These are phyloP conservation scores for Lasiosphaeria miniovina DNA, from an alignment of 495 filamentous ascomycete genomes.

Conservation along the genomic window DNA sequence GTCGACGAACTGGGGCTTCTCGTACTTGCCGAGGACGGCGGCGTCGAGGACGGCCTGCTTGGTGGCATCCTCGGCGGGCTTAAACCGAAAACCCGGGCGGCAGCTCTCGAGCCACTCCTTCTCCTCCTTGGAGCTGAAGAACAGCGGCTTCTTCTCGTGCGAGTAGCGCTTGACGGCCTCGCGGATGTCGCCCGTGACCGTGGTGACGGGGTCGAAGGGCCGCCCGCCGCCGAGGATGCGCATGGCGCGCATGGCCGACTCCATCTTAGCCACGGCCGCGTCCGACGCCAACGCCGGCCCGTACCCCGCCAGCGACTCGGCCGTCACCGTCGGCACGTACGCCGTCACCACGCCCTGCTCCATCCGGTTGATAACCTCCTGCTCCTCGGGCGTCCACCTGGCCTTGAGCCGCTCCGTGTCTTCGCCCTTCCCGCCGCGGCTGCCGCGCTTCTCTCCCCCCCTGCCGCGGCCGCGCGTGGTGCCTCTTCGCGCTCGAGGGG, in stretches of 20 bases:
- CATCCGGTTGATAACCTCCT: constrained; percentile 18
- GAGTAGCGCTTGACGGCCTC: constrained; percentile 14
- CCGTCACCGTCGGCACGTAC: constrained; percentile 24
- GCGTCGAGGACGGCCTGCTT: constrained; percentile 39
- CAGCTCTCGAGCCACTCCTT: constrained; percentile 34
- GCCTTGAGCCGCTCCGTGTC: constrained; percentile 10
- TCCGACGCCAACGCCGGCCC: constrained; percentile 32
- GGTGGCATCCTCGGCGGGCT: constrained; percentile 22
- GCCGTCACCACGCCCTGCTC: constrained; percentile 30
- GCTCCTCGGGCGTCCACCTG: constrained; percentile 19
- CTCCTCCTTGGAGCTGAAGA: constrained; percentile 32
- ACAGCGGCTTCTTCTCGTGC: constrained; percentile 26
- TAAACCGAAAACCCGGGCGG: constrained; percentile 12
- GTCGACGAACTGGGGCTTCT: constrained; percentile 26
- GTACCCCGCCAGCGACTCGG: constrained; percentile 28
- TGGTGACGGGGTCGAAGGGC: constrained; percentile 26
- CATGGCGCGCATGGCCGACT: constrained; percentile 30
- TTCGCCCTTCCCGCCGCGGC: neutral
- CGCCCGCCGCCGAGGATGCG: constrained; percentile 28
- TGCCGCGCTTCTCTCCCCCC: neutral
- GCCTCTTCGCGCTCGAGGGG: neutral
- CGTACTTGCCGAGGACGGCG: constrained; percentile 42
- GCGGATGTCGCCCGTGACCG: constrained; percentile 22
- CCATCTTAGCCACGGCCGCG: constrained; percentile 22
- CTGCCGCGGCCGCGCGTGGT: neutral